Evolutionary conservation across 768 basidiomycete species (phyloP).

Genomic region (Sutorius australiensis): DNA sequence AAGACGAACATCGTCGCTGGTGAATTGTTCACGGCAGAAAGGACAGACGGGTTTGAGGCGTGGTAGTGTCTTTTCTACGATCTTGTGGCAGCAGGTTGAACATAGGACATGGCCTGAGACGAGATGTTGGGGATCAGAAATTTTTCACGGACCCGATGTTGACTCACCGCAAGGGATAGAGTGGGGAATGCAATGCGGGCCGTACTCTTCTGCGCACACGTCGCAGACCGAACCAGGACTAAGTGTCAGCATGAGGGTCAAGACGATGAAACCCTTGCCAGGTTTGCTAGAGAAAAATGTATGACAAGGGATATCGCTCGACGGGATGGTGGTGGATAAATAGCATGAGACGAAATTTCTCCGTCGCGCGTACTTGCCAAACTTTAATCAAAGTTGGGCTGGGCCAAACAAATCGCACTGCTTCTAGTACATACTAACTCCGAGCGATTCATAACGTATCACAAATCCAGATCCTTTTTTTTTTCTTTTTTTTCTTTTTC

Average conservation of each 20-base stretch:
- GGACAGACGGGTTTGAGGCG: slow-evolving; percentile 74
- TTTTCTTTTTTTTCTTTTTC: background rate
- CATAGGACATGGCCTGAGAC: slow-evolving; percentile 74
- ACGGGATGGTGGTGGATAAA: slow-evolving; percentile 46
- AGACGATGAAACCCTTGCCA: slow-evolving; percentile 38
- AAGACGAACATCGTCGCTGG: slow-evolving; percentile 61
- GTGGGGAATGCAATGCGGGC: slow-evolving; percentile 68
- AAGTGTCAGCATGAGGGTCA: slow-evolving; percentile 71
- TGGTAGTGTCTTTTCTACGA: slow-evolving; percentile 74
- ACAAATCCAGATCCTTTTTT: slow-evolving; percentile 2
- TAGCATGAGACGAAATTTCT: slow-evolving; percentile 39
- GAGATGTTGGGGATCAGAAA: slow-evolving; percentile 17
- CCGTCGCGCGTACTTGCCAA: slow-evolving; percentile 26
- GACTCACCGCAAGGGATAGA: slow-evolving; percentile 73
- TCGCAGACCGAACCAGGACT: slow-evolving; percentile 81
- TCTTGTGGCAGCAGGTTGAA: slow-evolving; percentile 70
- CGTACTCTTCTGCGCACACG: slow-evolving; percentile 86
- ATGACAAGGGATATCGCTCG: slow-evolving; percentile 44
- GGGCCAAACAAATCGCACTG: slow-evolving; percentile 32
- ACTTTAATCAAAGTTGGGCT: slow-evolving; percentile 27
- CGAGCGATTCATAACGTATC: slow-evolving; percentile 12
- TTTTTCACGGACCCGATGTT: slow-evolving; percentile 15
- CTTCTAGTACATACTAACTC: slow-evolving; percentile 9
- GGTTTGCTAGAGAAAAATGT: slow-evolving; percentile 37
- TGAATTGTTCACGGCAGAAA: slow-evolving; percentile 78